These are phyloP conservation scores for Cardamine occulta DNA, from an alignment of 345 rosid genomes.

Conservation along the genomic window DNA sequence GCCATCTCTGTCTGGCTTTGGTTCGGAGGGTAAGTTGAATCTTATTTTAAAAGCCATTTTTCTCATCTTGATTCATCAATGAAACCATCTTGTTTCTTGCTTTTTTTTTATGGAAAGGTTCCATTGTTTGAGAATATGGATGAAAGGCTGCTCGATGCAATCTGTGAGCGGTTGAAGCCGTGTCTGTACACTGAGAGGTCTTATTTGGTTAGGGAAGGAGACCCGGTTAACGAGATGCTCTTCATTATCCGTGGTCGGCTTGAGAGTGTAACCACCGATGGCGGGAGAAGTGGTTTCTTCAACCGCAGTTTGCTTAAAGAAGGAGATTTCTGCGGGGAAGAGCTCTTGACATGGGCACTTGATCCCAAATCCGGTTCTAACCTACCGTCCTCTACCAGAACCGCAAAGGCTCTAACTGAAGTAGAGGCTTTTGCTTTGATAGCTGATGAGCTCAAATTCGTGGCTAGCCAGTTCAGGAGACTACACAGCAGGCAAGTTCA, in stretches of 20 bases:
- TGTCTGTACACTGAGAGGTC: constrained; percentile 77
- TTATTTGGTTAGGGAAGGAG: constrained; percentile 90
- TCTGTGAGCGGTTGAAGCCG: constrained; percentile 92
- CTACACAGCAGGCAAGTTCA: constrained; percentile 96
- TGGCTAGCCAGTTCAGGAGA: constrained; percentile 92
- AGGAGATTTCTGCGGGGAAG: constrained; percentile 98
- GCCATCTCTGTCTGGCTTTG: constrained; percentile 92
- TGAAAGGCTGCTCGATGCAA: constrained; percentile 93
- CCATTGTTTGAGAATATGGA: constrained; percentile 94
- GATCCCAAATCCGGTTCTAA: constrained; percentile 91
- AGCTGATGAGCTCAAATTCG: constrained; percentile 92
- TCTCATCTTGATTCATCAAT: constrained; percentile 3
- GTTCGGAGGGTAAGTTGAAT: constrained; percentile 78
- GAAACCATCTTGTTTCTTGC: background rate
- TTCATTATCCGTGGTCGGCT: constrained; percentile 95
- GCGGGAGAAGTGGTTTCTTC: constrained; percentile 96
- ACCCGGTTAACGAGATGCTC: constrained; percentile 97
- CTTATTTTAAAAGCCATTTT: background rate
- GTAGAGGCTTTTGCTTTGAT: constrained; percentile 90
- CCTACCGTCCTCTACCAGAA: constrained; percentile 95
- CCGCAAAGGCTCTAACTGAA: constrained; percentile 81
- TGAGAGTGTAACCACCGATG: constrained; percentile 93
- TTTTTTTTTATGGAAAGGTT: constrained; percentile 51
- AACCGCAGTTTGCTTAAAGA: constrained; percentile 77
- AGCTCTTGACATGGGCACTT: constrained; percentile 95